Percentiles rank a stretch among this genome's conserved stretches.
Evolutionary conservation across 208 protist species (phyloP).

Genomic region (Trichomonas tenax): DNA sequence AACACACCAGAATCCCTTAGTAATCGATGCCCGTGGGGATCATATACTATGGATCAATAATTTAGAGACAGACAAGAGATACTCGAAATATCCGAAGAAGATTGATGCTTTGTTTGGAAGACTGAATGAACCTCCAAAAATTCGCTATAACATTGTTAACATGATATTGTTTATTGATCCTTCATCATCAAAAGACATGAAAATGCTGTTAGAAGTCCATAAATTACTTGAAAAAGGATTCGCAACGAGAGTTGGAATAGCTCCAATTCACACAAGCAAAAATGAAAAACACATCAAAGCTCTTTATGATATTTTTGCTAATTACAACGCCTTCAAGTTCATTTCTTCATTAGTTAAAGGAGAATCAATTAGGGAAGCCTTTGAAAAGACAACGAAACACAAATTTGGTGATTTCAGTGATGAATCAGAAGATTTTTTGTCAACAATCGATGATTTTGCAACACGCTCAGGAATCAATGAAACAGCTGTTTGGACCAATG

Average conservation of each 20-base stretch:
- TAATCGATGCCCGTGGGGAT: not conserved
- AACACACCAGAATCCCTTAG: not conserved
- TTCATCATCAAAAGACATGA: not conserved
- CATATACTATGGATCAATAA: not conserved
- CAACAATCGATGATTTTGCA: too few relatives aligned
- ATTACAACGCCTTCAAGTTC: not conserved
- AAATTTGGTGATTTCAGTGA: not conserved
- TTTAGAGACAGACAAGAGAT: not conserved
- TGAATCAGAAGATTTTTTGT: not conserved
- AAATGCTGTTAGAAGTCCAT: not conserved
- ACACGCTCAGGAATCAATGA: not conserved
- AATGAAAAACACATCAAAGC: not conserved
- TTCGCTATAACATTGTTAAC: not conserved
- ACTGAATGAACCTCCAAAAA: not conserved
- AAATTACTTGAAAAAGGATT: not conserved
- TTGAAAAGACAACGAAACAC: not conserved
- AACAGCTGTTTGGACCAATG: not conserved
- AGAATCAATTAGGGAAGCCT: not conserved
- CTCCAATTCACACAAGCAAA: not conserved
- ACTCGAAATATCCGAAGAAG: not conserved
- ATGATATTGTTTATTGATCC: not conserved
- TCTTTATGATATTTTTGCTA: not conserved
- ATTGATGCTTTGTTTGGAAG: not conserved
- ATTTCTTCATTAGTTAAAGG: not conserved
- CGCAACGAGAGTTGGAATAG: not conserved